Evolutionary conservation across 179 eudicot species (phyloP), one percentile per base, ranked within the genome.

Genomic region (Silene noctiflora): DNA sequence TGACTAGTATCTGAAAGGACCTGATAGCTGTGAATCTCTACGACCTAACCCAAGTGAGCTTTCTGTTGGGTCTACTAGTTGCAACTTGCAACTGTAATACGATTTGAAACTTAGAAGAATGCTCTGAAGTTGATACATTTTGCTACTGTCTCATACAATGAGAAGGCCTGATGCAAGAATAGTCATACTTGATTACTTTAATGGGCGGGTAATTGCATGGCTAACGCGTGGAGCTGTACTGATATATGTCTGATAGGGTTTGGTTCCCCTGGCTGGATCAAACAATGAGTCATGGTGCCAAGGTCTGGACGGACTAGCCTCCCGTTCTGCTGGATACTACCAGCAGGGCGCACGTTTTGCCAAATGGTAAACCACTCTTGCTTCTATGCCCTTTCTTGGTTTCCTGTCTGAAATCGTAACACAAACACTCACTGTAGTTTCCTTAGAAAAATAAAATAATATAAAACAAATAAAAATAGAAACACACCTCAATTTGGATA

Each of bases 291-390:
- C 84, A 60, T 81, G 86, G 86, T 83, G 86, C 78, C 84, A 83
- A 80, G 86, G 86, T 80, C 80, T 83, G 66, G 86, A 83, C 48
- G 86, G 86, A 46, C 76, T 80, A 33, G 83, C 83, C 58, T 76
- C 83, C 33, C 79, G 83, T 67, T 76, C 79, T 71, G 83, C 83
- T 64, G 73, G 77, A 7, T 83, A 85, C 86, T 85, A 85, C 76
- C 84, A 85, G 42, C 86, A 85, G 81, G 88, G 88, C 67, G 88
- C 88, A 72, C 86, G 86, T 70, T 85, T 85, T 73, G 81, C 84
- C 76, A 84, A 79, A 84, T 79, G 84, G 82, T 84, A 78, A 4
- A 39, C 55, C 51, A 69, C 27, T 46, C 29, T 69, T 21, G 19
- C 73, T 69, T 69, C 59, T 51, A 69, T 13, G 33, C 73, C 24